Percentiles rank a stretch among this genome's conserved stretches.
These are phyloP conservation scores for Claviceps sp. DNA, from an alignment of 2,329 filamentous ascomycete species.

Conservation along the genomic window DNA sequence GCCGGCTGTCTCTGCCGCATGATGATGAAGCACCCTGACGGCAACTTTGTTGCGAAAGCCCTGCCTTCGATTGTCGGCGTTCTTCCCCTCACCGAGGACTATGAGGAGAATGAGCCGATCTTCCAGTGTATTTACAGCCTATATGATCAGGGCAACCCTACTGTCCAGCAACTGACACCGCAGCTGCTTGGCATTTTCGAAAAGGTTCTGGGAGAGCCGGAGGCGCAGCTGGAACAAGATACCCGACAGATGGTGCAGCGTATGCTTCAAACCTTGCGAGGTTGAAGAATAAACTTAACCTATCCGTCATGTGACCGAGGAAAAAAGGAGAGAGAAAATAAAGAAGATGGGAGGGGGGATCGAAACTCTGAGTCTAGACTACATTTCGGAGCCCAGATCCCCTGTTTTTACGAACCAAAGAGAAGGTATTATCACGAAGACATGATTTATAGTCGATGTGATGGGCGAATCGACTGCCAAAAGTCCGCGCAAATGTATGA, in stretches of 20 bases:
- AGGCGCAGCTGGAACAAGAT: conserved; percentile 63
- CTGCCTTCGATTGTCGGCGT: conserved; percentile 67
- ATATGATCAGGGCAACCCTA: conserved; percentile 58
- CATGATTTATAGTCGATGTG: neutral
- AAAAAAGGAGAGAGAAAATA: neutral
- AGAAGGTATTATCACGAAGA: neutral
- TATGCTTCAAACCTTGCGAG: conserved; percentile 37
- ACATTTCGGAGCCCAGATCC: neutral
- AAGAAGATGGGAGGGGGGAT: neutral
- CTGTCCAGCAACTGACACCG: conserved; percentile 55
- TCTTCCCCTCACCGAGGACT: conserved; percentile 84
- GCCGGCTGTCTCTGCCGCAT: conserved; percentile 84
- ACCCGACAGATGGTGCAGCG: conserved; percentile 53
- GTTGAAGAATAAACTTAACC: neutral
- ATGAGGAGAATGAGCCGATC: conserved; percentile 89
- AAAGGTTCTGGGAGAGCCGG: conserved; percentile 55
- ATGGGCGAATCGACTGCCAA: conserved; percentile 4
- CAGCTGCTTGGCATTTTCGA: conserved; percentile 59
- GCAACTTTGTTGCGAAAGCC: conserved; percentile 67
- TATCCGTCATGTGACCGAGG: neutral
- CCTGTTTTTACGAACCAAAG: neutral
- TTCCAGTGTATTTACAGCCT: conserved; percentile 83
- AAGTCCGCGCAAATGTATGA: neutral
- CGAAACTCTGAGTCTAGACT: neutral
- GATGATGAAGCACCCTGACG: conserved; percentile 79